Evolutionary conservation across 2,329 filamentous ascomycete species (phyloP), one percentile per base, ranked within the genome.

Genomic region (Daldinia sp.): DNA sequence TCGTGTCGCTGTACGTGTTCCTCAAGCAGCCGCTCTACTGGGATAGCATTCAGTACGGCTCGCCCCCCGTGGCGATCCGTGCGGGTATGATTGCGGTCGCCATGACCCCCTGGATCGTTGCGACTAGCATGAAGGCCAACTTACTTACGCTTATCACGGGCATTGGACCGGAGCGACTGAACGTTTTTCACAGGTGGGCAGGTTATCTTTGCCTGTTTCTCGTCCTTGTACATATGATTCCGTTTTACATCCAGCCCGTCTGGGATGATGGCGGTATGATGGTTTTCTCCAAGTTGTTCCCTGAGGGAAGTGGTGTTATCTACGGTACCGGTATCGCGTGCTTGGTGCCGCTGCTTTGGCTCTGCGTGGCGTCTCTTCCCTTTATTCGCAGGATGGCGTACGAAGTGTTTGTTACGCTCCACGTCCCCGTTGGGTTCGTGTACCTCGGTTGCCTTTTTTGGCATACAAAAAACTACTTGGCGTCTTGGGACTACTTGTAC

Each of bases 381-480:
- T 83, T 92, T 51, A 80, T 97, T 17, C 86, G 94, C 66, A 83
- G 89, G 63, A 82, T 87, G 67, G 89, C 92, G 68, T 98, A 97
- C 76, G 94, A 98, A 75, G 77, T 93, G 0, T 98, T 98, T 73
- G 87, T 94, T 15, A 77, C 90, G 27, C 80, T 96, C 2, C 94
- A 98, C 73, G 86, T 94, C 0, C 93, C 94, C 0, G 90, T 93
- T 8, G 90, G 92, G 0, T 85, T 94, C 35, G 81, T 91, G 11
- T 96, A 95, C 73, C 81, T 97, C 5, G 94, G 85, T 1, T 85
- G 96, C 75, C 83, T 98, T 25, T 96, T 98, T 79, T 98, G 94
- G 94, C 94, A 98, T 77, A 95, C 92, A 71, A 91, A 94, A 77
- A 97, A 97, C 77, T 96, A 91, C 70, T 84, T 97, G 34, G 89